These are phyloP conservation scores for Endoconidiophora laricicola DNA, from an alignment of 2,329 filamentous ascomycete genomes.

Conservation along the genomic window DNA sequence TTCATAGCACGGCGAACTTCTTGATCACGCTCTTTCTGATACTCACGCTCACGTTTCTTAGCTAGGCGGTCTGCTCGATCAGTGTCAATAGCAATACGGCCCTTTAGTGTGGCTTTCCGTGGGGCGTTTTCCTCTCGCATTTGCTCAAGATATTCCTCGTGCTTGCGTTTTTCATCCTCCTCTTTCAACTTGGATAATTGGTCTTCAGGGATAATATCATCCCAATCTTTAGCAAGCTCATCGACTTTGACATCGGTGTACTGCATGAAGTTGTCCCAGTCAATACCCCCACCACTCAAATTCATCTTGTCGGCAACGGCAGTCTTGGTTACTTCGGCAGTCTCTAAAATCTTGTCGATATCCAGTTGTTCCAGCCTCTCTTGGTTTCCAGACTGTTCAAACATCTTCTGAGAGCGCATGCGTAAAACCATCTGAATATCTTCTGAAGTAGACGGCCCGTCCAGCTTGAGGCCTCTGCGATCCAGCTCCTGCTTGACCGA, in stretches of 20 bases:
- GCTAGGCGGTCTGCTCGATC: conserved; percentile 44
- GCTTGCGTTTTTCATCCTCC: conserved; percentile 69
- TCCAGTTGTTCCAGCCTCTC: conserved; percentile 92
- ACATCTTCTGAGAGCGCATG: conserved; percentile 97
- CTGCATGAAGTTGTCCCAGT: conserved; percentile 89
- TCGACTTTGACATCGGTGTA: conserved; percentile 97
- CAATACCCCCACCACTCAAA: conserved; percentile 71
- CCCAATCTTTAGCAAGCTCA: conserved; percentile 67
- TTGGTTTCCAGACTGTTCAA: conserved; percentile 93
- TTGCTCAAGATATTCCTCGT: conserved; percentile 67
- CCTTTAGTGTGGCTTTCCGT: conserved; percentile 51
- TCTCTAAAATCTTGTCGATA: conserved; percentile 91
- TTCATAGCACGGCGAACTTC: conserved; percentile 59
- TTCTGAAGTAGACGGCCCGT: conserved; percentile 77
- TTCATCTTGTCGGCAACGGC: conserved; percentile 85
- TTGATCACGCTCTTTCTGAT: conserved; percentile 53
- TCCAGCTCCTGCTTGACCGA: conserved; percentile 59
- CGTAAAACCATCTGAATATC: conserved; percentile 95
- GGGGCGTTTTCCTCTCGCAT: conserved; percentile 76
- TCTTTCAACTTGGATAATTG: conserved; percentile 78
- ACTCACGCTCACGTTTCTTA: conserved; percentile 50
- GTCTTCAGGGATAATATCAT: conserved; percentile 92
- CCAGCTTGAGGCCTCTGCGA: conserved; percentile 56
- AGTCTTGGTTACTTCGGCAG: conserved; percentile 92
- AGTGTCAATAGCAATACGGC: conserved; percentile 38